phyloP scores from a whole-genome alignment of 768 basidiomycete genomes.

The Pulveroboletus sp. region DNA sequence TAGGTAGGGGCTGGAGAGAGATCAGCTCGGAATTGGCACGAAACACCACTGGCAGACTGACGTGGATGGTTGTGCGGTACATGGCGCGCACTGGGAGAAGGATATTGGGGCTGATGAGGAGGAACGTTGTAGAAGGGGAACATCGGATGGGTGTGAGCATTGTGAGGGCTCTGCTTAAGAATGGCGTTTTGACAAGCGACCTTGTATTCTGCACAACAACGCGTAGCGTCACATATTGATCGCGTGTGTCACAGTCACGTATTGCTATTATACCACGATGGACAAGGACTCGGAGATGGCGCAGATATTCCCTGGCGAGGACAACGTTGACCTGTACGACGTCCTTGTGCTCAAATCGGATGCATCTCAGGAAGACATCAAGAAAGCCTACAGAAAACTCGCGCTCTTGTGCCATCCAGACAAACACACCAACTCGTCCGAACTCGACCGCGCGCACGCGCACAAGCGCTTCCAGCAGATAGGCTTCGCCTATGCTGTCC shows the following conservation, averaged over 20 bases:
- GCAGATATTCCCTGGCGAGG: constrained; percentile 76
- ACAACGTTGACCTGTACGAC: constrained; percentile 72
- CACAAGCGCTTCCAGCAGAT: constrained; percentile 87
- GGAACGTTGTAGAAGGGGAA: neutral
- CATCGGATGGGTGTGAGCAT: constrained; percentile 1
- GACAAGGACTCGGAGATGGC: constrained; percentile 65
- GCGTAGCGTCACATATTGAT: neutral
- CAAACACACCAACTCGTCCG: constrained; percentile 67
- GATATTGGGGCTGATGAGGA: neutral
- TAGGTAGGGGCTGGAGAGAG: constrained; percentile 2
- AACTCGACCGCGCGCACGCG: constrained; percentile 61
- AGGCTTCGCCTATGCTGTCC: constrained; percentile 89
- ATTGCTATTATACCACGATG: constrained; percentile 38
- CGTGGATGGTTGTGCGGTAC: neutral
- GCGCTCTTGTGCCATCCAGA: constrained; percentile 89
- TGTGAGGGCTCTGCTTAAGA: neutral
- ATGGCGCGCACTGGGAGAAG: neutral
- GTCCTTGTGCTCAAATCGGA: constrained; percentile 57
- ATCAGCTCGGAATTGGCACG: neutral
- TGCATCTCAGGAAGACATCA: constrained; percentile 66
- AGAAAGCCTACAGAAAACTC: constrained; percentile 79
- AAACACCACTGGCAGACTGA: constrained; percentile 10
- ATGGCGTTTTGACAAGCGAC: neutral
- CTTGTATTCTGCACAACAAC: too few species aligned
- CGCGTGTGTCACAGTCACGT: constrained; percentile 8